These are phyloP conservation scores for Parathielavia appendiculata DNA, from an alignment of 495 filamentous ascomycete species.

Conservation along the genomic window DNA sequence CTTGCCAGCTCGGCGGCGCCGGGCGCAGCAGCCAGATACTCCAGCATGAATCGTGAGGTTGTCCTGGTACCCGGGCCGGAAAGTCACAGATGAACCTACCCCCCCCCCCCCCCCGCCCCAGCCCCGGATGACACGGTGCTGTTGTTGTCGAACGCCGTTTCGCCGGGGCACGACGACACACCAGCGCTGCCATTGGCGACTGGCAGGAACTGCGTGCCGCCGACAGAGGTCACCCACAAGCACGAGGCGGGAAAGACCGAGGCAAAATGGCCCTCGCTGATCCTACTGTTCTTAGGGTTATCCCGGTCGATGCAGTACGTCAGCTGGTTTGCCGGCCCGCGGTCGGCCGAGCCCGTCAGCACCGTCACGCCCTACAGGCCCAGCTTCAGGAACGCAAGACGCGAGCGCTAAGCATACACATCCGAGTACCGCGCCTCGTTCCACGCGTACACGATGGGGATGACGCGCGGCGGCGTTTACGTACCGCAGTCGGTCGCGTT, in stretches of 20 bases:
- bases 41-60: no score
- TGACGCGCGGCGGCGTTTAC: constrained; percentile 31
- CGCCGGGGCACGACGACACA: constrained; percentile 8
- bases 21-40: no score
- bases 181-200: no score
- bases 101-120: no score
- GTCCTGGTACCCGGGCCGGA: background rate
- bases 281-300: constrained; percentile 10
- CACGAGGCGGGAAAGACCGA: constrained; percentile 36
- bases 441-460: constrained; percentile 32
- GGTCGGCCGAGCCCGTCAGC: constrained; percentile 54
- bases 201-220: constrained; percentile 35
- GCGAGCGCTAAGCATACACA: constrained; percentile 28
- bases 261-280: constrained; percentile 3
- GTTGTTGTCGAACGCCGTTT: constrained; percentile 28
- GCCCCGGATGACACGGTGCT: constrained; percentile 29
- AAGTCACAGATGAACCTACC: constrained; percentile 49
- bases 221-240: constrained; percentile 44
- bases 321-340: constrained; percentile 42
- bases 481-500: constrained; percentile 42
- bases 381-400: constrained; percentile 53
- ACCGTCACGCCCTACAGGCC: constrained; percentile 55
- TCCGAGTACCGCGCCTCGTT: constrained; percentile 27
- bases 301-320: constrained; percentile 15
- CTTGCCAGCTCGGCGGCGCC: constrained; percentile 23